Evolutionary conservation across 2,329 filamentous ascomycete genomes (phyloP), one percentile per base, ranked within the genome.

Genomic region (Hortaea sp.): DNA sequence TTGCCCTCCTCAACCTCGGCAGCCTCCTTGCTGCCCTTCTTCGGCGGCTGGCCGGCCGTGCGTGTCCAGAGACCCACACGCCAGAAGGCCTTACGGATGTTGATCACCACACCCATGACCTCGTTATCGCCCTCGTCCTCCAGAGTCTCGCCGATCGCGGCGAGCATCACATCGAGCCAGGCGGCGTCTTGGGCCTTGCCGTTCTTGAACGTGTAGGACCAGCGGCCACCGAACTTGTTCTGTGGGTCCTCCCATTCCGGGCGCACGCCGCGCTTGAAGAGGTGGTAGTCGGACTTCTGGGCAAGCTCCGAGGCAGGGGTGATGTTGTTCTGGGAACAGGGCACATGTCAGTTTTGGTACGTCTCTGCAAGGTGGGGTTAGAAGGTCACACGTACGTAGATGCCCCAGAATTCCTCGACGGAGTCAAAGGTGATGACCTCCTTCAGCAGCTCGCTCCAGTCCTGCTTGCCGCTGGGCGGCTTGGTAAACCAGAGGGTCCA

Each of bases 401-500:
- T 87, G 49, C 92, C 92, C 92, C 92, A 98, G 71, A 98, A 98
- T 69, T 98, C 94, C 72, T 98, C 92, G 28, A 98, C 92, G 2
- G 89, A 95, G 72, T 95, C 88, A 63, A 98, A 97, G 47, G 88
- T 95, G 63, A 98, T 95, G 59, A 98, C 90, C 69, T 98, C 88
- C 74, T 98, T 98, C 53, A 98, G 74, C 52, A 97, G 75, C 66
- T 98, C 92, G 58, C 94, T 94, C 92, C 94, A 98, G 77, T 95
- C 95, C 69, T 97, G 64, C 59, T 94, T 95, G 73, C 88, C 89
- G 66, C 83, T 94, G 39, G 90, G 85, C 45, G 92, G 90, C 79
- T 97, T 97, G 62, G 90, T 97, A 76, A 97, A 98, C 94, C 94
- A 98, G 47, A 98, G 76, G 49, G 92, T 97, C 92, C 92, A 98